Percentiles rank a stretch among this genome's conserved stretches.
Conservation (phyloP, 331 rosid genomes). For the Phaseolus coccineus region DNA sequence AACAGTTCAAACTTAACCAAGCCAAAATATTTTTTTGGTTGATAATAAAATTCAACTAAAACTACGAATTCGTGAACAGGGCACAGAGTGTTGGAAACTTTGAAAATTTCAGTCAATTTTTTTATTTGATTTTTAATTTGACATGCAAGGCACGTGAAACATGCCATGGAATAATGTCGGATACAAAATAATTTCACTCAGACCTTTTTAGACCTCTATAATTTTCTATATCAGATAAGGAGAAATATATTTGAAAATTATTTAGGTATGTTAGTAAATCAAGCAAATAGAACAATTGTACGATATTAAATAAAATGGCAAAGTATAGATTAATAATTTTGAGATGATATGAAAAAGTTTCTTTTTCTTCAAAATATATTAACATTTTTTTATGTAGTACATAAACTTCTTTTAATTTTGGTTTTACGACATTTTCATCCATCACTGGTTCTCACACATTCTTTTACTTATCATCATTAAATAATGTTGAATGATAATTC, state of each 20-base stretch:
- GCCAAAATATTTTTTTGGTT: too few species aligned
- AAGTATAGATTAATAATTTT: background rate
- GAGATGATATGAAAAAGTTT: too few species aligned
- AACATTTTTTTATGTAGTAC: too few species aligned
- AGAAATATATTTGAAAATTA: background rate
- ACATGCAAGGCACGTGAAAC: constrained; percentile 21
- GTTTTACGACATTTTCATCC: too few species aligned
- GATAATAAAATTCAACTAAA: too few species aligned
- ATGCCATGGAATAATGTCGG: background rate
- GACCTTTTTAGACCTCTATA: background rate
- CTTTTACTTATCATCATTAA: too few species aligned
- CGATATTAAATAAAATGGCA: background rate
- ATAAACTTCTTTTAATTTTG: too few species aligned
- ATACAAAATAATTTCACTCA: background rate
- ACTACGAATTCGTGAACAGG: background rate
- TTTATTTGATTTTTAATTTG: background rate
- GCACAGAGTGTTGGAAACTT: background rate
- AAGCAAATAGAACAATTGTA: background rate
- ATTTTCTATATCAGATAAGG: background rate
- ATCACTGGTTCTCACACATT: too few species aligned
- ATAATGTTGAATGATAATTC: too few species aligned
- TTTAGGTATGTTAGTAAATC: background rate
- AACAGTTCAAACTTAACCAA: too few species aligned
- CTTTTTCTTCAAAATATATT: too few species aligned
- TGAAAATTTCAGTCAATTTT: background rate